Evolutionary conservation across 352 stramenopile species (phyloP).

Genomic region (Thalassiosira oceanica): DNA sequence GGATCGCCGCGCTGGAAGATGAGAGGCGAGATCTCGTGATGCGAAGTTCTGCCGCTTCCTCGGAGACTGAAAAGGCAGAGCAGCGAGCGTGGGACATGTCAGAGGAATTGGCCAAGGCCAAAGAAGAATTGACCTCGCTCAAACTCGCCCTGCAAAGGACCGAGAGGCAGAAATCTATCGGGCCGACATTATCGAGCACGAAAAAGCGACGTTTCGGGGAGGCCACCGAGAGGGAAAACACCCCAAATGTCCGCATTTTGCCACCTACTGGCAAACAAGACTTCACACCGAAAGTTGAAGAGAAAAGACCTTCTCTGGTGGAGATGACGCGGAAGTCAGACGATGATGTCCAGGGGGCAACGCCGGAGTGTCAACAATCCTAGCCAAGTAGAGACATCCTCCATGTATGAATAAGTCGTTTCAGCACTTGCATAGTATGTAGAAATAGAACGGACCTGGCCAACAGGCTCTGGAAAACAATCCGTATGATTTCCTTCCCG

Average conservation of each 20-base stretch:
- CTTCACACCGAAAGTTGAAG: conserved; percentile 17
- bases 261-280: conserved; percentile 11
- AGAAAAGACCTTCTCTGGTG: conserved; percentile 19
- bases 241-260: conserved; percentile 22
- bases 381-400: too few relatives aligned
- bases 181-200: conserved; percentile 17
- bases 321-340: conserved; percentile 13
- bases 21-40: conserved; percentile 78
- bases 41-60: conserved; percentile 64
- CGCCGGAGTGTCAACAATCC: conserved; percentile 40
- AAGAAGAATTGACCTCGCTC: conserved; percentile 60
- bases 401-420: too few relatives aligned
- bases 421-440: too few relatives aligned
- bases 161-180: conserved; percentile 24
- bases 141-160: conserved; percentile 61
- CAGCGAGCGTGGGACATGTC: conserved; percentile 63
- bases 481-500: too few relatives aligned
- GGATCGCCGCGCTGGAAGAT: conserved; percentile 60
- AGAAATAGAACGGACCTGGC: too few relatives aligned
- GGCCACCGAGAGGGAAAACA: conserved; percentile 33
- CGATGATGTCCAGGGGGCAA: not conserved
- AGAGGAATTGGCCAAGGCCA: conserved; percentile 61
- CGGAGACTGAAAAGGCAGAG: conserved; percentile 69
- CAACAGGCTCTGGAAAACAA: too few relatives aligned
- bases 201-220: conserved; percentile 3